Conservation (phyloP, 2,329 filamentous ascomycete genomes). For the Colletotrichum melonis region DNA sequence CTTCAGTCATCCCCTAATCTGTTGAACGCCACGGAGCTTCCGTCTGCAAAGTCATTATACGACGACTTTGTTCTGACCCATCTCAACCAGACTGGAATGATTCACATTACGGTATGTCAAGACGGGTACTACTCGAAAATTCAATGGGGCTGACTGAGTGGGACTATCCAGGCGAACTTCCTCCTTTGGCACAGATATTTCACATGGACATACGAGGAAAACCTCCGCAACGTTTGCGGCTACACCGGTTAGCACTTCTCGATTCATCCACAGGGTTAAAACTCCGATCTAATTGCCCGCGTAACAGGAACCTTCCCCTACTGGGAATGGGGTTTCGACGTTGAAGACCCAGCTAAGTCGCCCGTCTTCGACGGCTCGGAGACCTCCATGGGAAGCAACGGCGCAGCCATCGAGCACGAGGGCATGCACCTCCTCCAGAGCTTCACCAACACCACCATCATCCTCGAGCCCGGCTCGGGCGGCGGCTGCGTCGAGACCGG, state of each 20-base stretch:
- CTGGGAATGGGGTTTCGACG: conserved; percentile 21
- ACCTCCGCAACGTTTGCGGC: conserved; percentile 28
- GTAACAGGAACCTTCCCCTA: conserved; percentile 30
- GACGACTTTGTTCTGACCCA: conserved; percentile 37
- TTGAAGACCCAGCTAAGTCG: conserved; percentile 44
- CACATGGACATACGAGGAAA: conserved; percentile 20
- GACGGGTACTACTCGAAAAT: neutral
- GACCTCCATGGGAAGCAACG: conserved; percentile 50
- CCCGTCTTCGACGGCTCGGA: conserved; percentile 53
- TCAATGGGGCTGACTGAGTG: neutral
- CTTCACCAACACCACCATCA: conserved; percentile 34
- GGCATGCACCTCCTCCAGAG: conserved; percentile 30
- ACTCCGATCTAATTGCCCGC: neutral
- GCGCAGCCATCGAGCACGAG: conserved; percentile 43
- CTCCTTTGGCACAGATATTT: conserved; percentile 33
- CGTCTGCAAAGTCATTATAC: conserved; percentile 35
- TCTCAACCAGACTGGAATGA: conserved; percentile 27
- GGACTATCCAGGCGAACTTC: conserved; percentile 8
- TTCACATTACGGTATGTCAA: conserved; percentile 26
- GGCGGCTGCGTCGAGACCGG: conserved; percentile 55
- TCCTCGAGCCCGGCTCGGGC: conserved; percentile 59
- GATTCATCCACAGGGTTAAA: neutral
- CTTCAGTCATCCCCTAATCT: conserved; percentile 37
- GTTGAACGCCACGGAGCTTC: conserved; percentile 6
- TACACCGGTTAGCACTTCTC: conserved; percentile 35